Evolutionary conservation across 805 yeast genomes (phyloP).

Genomic region (Spathaspora hagerdaliae): DNA sequence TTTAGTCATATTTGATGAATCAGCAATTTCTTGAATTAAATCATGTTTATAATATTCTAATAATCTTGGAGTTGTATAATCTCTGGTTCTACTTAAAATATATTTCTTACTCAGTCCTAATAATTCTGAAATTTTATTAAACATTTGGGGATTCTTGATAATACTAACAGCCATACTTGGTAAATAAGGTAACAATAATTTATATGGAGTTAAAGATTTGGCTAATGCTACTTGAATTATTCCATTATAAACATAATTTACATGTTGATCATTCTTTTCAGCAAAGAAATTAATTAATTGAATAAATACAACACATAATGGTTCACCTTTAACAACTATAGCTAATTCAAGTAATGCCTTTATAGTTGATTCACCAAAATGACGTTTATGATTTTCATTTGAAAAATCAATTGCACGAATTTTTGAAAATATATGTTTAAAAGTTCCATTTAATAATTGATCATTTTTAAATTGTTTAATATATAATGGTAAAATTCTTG

Average conservation of each 20-base stretch:
- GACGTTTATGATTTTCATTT: constrained; percentile 19
- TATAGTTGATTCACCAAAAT: constrained; percentile 56
- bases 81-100: constrained; percentile 65
- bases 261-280: constrained; percentile 59
- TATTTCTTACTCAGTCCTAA: constrained; percentile 58
- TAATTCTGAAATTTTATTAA: constrained; percentile 58
- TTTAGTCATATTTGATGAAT: constrained; percentile 42
- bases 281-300: constrained; percentile 65
- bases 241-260: constrained; percentile 65
- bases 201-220: constrained; percentile 67
- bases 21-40: constrained; percentile 60
- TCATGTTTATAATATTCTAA: constrained; percentile 63
- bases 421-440: constrained; percentile 40
- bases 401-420: constrained; percentile 40
- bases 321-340: constrained; percentile 58
- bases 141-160: constrained; percentile 54
- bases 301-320: constrained; percentile 60
- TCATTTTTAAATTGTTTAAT: constrained; percentile 28
- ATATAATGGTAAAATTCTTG: constrained; percentile 52
- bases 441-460: constrained; percentile 20
- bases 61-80: constrained; percentile 73
- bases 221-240: constrained; percentile 55
- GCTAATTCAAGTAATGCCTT: constrained; percentile 65
- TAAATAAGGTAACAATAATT: constrained; percentile 72
- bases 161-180: constrained; percentile 66